Base-by-base conservation (phyloP, 2,329 filamentous ascomycete species). In the Waltergamsia citrina region DNA sequence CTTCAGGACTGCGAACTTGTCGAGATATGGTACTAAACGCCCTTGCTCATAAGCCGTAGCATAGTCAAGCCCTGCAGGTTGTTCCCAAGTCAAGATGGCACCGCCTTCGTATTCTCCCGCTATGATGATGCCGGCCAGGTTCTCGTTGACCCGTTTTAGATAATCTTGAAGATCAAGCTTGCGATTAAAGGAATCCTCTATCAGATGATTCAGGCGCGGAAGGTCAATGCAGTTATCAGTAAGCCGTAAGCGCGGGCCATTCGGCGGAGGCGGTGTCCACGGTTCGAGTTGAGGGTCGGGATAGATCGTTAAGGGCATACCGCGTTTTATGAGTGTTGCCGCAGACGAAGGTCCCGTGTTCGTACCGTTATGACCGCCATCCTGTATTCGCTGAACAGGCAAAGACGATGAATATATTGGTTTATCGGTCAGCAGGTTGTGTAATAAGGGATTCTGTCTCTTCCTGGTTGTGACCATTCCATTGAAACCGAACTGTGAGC, bases 31-130 rank as follows among this genome's bases (percentile, higher is more conserved):
- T 1, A 98, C 84, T 44, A 86, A 72, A 8, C 83, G 72, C 2
- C 69, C 69, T 23, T 69, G 67, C 14, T 65, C 59, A 37, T 71
- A 62, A 38, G 56, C 71, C 50, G 49, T 66, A 55, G 75, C 67
- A 33, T 76, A 69, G 29, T 63, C 59, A 15, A 75, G 59, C 0
- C 67, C 74, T 1, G 65, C 70, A 0, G 88, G 86, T 21, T 69
- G 69, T 60, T 98, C 92, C 92, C 92, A 98, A 0, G 92, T 98
- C 15, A 96, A 64, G 29, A 98, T 82, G 2, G 92, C 92, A 2
- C 86, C 88, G 34, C 92, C 92, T 65, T 98, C 92, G 57, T 98
- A 98, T 50, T 94, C 84, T 6, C 92, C 92, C 0, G 90, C 92
- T 32, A 98, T 84, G 42, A 98, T 95, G 35, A 98, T 69, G 3